These are phyloP conservation scores for Butyriboletus loyo DNA, from an alignment of 768 basidiomycete genomes.

Conservation along the genomic window DNA sequence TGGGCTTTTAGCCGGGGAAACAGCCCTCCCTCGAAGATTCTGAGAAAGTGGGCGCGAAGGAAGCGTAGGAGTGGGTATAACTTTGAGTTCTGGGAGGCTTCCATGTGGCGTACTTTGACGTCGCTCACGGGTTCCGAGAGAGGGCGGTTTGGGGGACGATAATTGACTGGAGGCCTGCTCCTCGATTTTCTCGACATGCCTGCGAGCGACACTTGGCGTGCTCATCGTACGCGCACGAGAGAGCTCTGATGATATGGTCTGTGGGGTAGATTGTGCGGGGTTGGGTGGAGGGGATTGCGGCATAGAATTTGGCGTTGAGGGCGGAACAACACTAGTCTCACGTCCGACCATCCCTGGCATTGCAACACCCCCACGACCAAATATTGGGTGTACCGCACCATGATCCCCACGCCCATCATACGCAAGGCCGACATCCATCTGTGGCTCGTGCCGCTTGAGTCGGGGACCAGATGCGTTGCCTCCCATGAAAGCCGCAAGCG, in stretches of 20 bases:
- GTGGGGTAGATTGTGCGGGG: slow-evolving; percentile 1
- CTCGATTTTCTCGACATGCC: slow-evolving; percentile 38
- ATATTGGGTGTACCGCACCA: slow-evolving; percentile 66
- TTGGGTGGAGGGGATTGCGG: slow-evolving; percentile 2
- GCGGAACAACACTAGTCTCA: slow-evolving; percentile 3
- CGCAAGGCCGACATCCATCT: slow-evolving; percentile 62
- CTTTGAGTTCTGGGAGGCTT: slow-evolving; percentile 16
- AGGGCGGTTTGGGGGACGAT: slow-evolving; percentile 26
- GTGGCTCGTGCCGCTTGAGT: slow-evolving; percentile 69
- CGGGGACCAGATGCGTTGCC: slow-evolving; percentile 73
- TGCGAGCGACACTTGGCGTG: slow-evolving; percentile 34
- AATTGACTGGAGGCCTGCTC: slow-evolving; percentile 34
- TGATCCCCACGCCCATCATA: slow-evolving; percentile 59
- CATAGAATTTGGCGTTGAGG: slow-evolving; percentile 6
- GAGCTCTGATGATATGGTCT: slow-evolving; percentile 9
- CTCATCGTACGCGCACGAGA: slow-evolving; percentile 33
- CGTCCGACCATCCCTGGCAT: slow-evolving; percentile 64
- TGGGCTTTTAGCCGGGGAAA: slow-evolving; percentile 12
- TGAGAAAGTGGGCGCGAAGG: slow-evolving; percentile 20
- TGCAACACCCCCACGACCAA: slow-evolving; percentile 71
- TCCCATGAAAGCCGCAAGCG: slow-evolving; percentile 80
- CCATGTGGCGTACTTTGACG: slow-evolving; percentile 48
- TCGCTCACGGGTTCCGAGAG: slow-evolving; percentile 41
- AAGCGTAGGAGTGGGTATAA: slow-evolving; percentile 9
- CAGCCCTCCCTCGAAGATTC: slow-evolving; percentile 12